Evolutionary conservation across 139 green algal genomes (phyloP), one percentile per base, ranked within the genome.

Genomic region (Picochlorum sp.): DNA sequence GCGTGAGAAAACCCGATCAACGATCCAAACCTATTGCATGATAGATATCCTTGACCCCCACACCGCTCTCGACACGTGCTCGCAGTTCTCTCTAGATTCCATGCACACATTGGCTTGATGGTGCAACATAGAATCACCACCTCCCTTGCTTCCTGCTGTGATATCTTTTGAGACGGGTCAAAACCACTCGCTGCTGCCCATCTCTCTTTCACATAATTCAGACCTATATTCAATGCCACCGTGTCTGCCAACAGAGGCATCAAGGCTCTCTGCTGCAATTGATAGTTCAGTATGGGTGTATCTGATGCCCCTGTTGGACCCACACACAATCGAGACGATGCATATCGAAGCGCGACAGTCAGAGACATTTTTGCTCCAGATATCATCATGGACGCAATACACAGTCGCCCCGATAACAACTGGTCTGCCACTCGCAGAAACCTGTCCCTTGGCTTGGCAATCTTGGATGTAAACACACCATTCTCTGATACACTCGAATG

Each of bases 71-170:
- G 69, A 63, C 73, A 86, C 3, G 73, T 80, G 41, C 64, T 86
- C 2, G 67, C 76, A 26, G 68, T 73, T 20, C 83, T 68, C 72
- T 87, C 72, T 10, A 71, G 65, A 73, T 95, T 90, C 90, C 89
- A 96, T 14, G 78, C 77, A 70, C 85, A 92, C 71, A 96, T 76
- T 37, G 90, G 90, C 81, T 96, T 96, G 78, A 96, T 96, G 66
- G 83, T 83, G 76, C 89, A 96, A 80, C 85, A 92, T 62, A 94
- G 79, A 61, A 89, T 84, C 51, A 95, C 80, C 38, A 93, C 81
- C 77, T 93, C 82, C 18, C 76, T 66, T 14, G 62, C 65, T 5
- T 55, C 49, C 60, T 80, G 77, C 6, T 79, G 65, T 50, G 81
- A 73, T 5, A 82, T 60, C 37, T 62, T 21, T 47, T 47, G 28